Base-by-base conservation (phyloP, 164 flowering plant species). In the Tetrastigma voinierianum region DNA sequence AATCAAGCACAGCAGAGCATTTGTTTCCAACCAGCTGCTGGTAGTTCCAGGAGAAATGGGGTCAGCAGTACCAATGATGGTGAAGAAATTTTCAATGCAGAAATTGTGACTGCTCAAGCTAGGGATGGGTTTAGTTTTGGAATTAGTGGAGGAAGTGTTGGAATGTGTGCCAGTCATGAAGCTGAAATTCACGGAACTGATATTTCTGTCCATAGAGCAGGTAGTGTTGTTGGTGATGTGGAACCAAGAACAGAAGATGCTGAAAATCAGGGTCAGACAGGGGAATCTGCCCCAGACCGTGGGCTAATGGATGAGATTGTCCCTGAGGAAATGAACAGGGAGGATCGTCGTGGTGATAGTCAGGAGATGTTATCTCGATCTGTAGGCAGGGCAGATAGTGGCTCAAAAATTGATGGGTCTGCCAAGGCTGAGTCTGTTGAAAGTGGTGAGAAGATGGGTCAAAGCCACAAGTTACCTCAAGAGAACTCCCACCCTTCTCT, bases 91-190 rank as follows among this genome's bases (percentile, higher is more conserved):
- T 75, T 89, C 74, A 90, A 93, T 71, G 77, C 88, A 5, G 99
- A 86, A 67, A 86, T 88, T 70, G 82, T 73, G 18, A 87, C 89
- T 72, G 87, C 82, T 54, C 84, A 81, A 51, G 93, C 84, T 43
- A 83, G 90, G 69, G 93, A 81, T 73, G 88, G 91, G 25, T 68
- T 86, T 58, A 95, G 99, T 79, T 85, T 95, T 73, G 99, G 97
- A 40, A 74, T 90, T 16, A 96, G 99, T 82, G 97, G 90, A 46
- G 98, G 98, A 51, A 96, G 99, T 82, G 91, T 96, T 71, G 98
- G 98, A 14, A 96, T 93, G 98, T 90, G 96, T 81, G 98, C 96
- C 56, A 96, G 99, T 72, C 93, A 96, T 76, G 99, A 96, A 82
- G 99, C 99, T 64, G 98, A 93, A 83, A 91, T 96, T 55, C 98